A percentile compares a stretch with the other conserved stretches of the same genome.
phyloP scores from a whole-genome alignment of 352 stramenopile species.

The Thraustotheca clavata region DNA sequence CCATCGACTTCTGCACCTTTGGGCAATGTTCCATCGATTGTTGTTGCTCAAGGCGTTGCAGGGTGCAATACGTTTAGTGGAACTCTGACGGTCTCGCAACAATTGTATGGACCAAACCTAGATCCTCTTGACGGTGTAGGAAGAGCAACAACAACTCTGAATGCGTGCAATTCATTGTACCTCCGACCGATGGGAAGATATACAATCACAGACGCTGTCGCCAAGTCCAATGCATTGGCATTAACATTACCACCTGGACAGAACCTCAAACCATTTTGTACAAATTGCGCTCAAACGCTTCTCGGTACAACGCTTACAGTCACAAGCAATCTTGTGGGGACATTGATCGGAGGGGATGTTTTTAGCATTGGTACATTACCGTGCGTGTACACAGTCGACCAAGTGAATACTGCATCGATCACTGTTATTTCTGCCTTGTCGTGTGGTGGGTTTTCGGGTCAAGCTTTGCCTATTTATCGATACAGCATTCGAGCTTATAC shows the following conservation, averaged over 20 bases:
- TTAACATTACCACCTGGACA: slow-evolving; percentile 40
- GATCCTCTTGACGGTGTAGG: slow-evolving; percentile 30
- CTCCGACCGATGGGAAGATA: slow-evolving; percentile 15
- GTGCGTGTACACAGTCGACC: slow-evolving; percentile 8
- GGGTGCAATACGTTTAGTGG: slow-evolving; percentile 32
- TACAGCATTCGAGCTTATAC: slow-evolving; percentile 17
- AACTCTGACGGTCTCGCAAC: slow-evolving; percentile 26
- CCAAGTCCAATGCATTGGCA: slow-evolving; percentile 32
- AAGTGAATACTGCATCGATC: not conserved
- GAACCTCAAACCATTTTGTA: slow-evolving; percentile 36
- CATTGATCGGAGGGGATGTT: slow-evolving; percentile 30
- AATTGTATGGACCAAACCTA: slow-evolving; percentile 42
- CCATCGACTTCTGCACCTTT: slow-evolving; percentile 33
- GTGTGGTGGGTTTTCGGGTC: slow-evolving; percentile 6
- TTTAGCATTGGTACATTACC: slow-evolving; percentile 25
- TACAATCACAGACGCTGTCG: slow-evolving; percentile 31
- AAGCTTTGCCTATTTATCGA: slow-evolving; percentile 16
- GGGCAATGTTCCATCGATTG: slow-evolving; percentile 31
- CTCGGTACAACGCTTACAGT: slow-evolving; percentile 32
- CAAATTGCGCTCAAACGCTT: slow-evolving; percentile 51
- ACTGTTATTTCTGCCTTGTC: not conserved
- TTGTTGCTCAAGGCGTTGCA: slow-evolving; percentile 23
- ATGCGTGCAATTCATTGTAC: slow-evolving; percentile 41
- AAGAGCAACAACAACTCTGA: slow-evolving; percentile 27
- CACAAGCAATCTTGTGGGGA: slow-evolving; percentile 26